These are phyloP conservation scores for Kodamaea sp. DNA, from an alignment of 1,139 yeast genomes.

Conservation along the genomic window DNA sequence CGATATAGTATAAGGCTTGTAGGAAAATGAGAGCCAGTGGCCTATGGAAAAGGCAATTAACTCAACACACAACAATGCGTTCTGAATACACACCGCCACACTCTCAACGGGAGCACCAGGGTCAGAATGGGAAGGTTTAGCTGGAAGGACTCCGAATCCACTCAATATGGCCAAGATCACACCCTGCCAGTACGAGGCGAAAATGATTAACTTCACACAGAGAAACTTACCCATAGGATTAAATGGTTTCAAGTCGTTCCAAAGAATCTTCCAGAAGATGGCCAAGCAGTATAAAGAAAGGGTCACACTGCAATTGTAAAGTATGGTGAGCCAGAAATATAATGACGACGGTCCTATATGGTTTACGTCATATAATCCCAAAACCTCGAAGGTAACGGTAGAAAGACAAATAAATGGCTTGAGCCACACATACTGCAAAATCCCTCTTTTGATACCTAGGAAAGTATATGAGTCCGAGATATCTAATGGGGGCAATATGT, in stretches of 20 bases:
- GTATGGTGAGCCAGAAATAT: slow-evolving; percentile 65
- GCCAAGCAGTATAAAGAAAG: slow-evolving; percentile 84
- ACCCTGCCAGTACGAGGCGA: slow-evolving; percentile 98
- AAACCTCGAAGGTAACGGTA: slow-evolving; percentile 51
- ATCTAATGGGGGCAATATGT: slow-evolving; percentile 61
- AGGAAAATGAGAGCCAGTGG: slow-evolving; percentile 85
- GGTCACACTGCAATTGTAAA: slow-evolving; percentile 81
- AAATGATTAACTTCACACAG: slow-evolving; percentile 89
- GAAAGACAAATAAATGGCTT: slow-evolving; percentile 75
- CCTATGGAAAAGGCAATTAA: slow-evolving; percentile 83
- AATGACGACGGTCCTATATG: slow-evolving; percentile 50
- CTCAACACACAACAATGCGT: slow-evolving; percentile 79
- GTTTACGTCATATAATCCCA: slow-evolving; percentile 53
- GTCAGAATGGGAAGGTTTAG: not conserved
- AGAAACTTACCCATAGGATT: slow-evolving; percentile 90
- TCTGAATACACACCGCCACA: slow-evolving; percentile 65
- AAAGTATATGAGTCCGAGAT: slow-evolving; percentile 85
- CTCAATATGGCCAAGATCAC: slow-evolving; percentile 64
- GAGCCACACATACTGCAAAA: slow-evolving; percentile 92
- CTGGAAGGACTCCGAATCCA: slow-evolving; percentile 49
- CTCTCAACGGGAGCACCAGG: slow-evolving; percentile 28
- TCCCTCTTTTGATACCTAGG: slow-evolving; percentile 76
- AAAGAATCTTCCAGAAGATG: slow-evolving; percentile 86
- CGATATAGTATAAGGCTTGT: slow-evolving; percentile 64
- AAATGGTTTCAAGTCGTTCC: slow-evolving; percentile 73